These are phyloP conservation scores for Pythium sukuiense DNA, from an alignment of 352 stramenopile species.

Conservation along the genomic window DNA sequence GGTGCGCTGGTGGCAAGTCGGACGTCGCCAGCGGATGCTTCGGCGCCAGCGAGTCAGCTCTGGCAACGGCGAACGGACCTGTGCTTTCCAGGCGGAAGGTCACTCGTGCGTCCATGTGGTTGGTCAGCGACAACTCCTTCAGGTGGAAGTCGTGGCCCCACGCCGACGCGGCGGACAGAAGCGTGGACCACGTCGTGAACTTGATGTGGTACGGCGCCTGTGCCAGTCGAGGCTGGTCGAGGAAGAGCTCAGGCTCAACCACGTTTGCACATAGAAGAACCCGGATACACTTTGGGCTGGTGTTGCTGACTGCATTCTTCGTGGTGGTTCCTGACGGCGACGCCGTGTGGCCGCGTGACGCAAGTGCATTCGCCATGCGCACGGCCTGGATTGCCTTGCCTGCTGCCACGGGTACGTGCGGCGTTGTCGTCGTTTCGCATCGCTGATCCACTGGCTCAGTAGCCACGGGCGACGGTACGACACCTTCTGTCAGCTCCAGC, in stretches of 20 bases:
- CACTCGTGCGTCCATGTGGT: slow-evolving; percentile 53
- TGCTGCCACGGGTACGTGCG: slow-evolving; percentile 24
- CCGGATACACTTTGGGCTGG: slow-evolving; percentile 53
- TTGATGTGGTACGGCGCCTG: slow-evolving; percentile 45
- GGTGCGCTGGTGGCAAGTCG: slow-evolving; percentile 55
- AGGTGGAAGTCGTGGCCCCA: slow-evolving; percentile 48
- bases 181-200: slow-evolving; percentile 78
- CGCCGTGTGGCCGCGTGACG: slow-evolving; percentile 23
- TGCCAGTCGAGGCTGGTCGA: slow-evolving; percentile 41
- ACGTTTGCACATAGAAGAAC: slow-evolving; percentile 62
- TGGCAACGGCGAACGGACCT: slow-evolving; percentile 59
- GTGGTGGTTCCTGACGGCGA: not conserved
- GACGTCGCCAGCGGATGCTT: slow-evolving; percentile 56
- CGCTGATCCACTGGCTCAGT: slow-evolving; percentile 5
- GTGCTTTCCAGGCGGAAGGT: slow-evolving; percentile 72
- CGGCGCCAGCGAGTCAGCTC: slow-evolving; percentile 63
- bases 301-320: slow-evolving; percentile 4
- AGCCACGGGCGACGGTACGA: too few species aligned
- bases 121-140: slow-evolving; percentile 55
- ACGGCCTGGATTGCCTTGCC: slow-evolving; percentile 77
- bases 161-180: slow-evolving; percentile 27
- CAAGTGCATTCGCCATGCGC: slow-evolving; percentile 57
- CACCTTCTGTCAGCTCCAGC: not conserved
- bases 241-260: slow-evolving; percentile 59
- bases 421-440: slow-evolving; percentile 3